These are phyloP conservation scores for Fomitopsis pulvina DNA, from an alignment of 768 basidiomycete genomes.

Conservation along the genomic window DNA sequence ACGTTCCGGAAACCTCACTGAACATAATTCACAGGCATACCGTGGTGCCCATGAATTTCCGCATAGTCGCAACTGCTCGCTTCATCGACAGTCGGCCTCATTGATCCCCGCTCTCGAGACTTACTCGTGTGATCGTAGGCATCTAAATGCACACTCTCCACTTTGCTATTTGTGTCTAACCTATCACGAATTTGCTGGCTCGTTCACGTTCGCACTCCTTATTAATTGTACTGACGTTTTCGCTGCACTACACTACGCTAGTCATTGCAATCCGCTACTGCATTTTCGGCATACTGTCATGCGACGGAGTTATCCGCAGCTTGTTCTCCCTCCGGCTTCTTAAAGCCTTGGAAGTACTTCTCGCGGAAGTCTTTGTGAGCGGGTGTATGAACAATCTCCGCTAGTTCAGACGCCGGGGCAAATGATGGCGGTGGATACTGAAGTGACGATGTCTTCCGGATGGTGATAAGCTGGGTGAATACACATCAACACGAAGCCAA, in stretches of 20 bases:
- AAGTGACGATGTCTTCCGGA: conserved; percentile 56
- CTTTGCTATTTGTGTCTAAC: no score
- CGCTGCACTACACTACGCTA: no score
- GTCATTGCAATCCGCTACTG: no score
- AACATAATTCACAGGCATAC: conserved; percentile 47
- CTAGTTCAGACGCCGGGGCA: conserved; percentile 24
- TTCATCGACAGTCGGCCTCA: conserved; percentile 35
- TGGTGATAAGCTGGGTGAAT: conserved; percentile 76
- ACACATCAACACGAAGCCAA: conserved; percentile 1
- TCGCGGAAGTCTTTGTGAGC: conserved; percentile 87
- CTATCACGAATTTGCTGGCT: no score
- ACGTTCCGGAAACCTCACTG: conserved; percentile 3
- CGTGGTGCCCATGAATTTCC: conserved; percentile 66
- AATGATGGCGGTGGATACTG: conserved; percentile 52
- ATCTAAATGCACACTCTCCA: no score
- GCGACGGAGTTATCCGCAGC: no score
- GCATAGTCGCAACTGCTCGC: conserved; percentile 77
- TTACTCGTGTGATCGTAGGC: no score
- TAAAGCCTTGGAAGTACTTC: conserved; percentile 85
- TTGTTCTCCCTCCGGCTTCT: conserved; percentile 22
- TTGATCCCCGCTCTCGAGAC: neutral
- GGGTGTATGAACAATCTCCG: conserved; percentile 42
- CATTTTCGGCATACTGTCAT: no score
- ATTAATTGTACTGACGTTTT: no score
- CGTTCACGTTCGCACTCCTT: no score